phyloP scores from a whole-genome alignment of 192 early-diverging fungal species.

The Jimgerdemannia flammicorona region DNA sequence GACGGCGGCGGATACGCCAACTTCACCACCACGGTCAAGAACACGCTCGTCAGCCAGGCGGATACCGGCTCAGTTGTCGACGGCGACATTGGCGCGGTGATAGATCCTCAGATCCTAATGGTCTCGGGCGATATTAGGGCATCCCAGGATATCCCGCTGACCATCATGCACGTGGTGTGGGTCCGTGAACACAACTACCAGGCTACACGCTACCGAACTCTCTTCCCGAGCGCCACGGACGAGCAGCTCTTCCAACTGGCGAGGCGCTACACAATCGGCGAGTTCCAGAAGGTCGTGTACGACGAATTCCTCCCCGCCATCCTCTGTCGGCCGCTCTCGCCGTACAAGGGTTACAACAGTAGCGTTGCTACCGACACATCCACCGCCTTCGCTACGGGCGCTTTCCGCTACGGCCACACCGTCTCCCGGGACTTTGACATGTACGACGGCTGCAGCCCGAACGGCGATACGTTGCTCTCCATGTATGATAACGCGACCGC shows the following conservation, averaged over 20 bases:
- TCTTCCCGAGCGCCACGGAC: not conserved
- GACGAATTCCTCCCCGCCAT: conserved; percentile 4
- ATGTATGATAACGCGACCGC: not conserved
- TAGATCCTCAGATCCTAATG: conserved; percentile 9
- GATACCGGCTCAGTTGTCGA: conserved; percentile 1
- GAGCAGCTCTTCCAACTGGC: conserved; percentile 10
- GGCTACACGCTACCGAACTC: not conserved
- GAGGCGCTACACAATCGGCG: conserved; percentile 2
- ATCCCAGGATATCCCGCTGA: conserved; percentile 41
- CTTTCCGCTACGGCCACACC: conserved; percentile 4
- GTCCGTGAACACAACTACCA: conserved; percentile 12
- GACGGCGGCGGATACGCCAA: not conserved
- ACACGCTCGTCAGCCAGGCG: conserved; percentile 5
- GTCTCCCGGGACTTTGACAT: conserved; percentile 5
- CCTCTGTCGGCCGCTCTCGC: conserved; percentile 3
- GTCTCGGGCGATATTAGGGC: conserved; percentile 18
- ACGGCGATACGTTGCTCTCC: not conserved
- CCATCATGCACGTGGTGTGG: not conserved
- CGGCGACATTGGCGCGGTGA: not conserved
- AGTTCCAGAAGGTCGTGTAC: conserved; percentile 10
- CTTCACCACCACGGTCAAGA: not conserved
- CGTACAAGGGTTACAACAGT: conserved; percentile 9
- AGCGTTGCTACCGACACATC: not conserved
- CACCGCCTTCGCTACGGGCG: conserved; percentile 4
- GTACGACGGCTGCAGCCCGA: conserved; percentile 6